Conservation (phyloP, 805 yeast species). For the Yarrowia sp. region DNA sequence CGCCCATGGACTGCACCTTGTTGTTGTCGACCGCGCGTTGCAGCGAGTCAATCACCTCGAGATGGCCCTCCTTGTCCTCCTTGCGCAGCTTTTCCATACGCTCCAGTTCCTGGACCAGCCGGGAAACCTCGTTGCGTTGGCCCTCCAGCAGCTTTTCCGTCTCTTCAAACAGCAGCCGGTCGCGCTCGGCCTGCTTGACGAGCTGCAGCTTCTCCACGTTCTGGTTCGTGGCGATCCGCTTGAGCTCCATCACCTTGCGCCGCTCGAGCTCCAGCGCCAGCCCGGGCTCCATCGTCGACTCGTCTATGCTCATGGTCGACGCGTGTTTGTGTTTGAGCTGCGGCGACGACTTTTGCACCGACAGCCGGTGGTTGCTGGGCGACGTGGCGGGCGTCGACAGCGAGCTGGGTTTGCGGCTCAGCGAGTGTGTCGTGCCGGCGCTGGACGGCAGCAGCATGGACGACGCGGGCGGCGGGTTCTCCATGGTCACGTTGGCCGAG, state of each 20-base stretch:
- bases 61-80: constrained; percentile 1
- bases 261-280: constrained; percentile 9
- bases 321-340: background rate
- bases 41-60: background rate
- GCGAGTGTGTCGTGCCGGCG: background rate
- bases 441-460: background rate
- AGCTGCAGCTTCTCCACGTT: constrained; percentile 14
- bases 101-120: constrained; percentile 19
- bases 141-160: constrained; percentile 4
- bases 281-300: background rate
- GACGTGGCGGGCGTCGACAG: background rate
- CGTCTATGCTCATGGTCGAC: background rate
- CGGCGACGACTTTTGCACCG: background rate
- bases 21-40: background rate
- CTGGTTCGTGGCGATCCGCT: constrained; percentile 13
- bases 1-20: background rate
- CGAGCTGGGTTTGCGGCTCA: background rate
- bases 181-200: background rate
- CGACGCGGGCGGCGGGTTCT: background rate
- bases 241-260: constrained; percentile 16
- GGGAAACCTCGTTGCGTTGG: background rate
- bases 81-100: background rate
- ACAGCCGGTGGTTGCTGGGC: background rate
- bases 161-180: constrained; percentile 6
- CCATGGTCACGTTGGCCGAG: background rate